phyloP scores from a whole-genome alignment of 108 stramenopile genomes.

The Skeletonema tropicum region DNA sequence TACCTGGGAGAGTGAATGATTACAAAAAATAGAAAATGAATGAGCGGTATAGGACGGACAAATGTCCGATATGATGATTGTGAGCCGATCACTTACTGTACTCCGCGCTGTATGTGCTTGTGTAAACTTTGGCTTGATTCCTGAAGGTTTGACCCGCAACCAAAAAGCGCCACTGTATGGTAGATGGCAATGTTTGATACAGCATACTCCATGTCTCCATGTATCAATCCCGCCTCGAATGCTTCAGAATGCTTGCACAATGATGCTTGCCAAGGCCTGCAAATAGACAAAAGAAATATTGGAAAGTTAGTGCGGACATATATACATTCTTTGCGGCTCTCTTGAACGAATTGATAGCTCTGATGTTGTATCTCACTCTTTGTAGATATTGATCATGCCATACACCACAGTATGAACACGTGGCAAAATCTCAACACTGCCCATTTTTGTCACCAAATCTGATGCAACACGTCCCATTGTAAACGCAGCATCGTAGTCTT shows the following conservation, averaged over 20 bases:
- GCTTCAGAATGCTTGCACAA: constrained; percentile 34
- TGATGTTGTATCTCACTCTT: neutral
- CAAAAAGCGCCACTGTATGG: constrained; percentile 17
- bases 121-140: neutral
- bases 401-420: neutral
- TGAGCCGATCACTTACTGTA: neutral
- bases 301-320: neutral
- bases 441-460: constrained; percentile 30
- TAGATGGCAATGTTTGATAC: constrained; percentile 18
- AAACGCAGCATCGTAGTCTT: constrained; percentile 54
- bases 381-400: constrained; percentile 2
- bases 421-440: neutral
- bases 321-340: neutral
- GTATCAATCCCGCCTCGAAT: constrained; percentile 12
- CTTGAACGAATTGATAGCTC: neutral
- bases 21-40: neutral
- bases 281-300: neutral
- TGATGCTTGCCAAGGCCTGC: constrained; percentile 18
- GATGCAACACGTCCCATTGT: constrained; percentile 51
- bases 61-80: too few species aligned
- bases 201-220: constrained; percentile 36
- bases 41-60: too few species aligned
- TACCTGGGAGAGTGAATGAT: neutral
- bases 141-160: constrained; percentile 30
- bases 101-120: neutral